phyloP scores from a whole-genome alignment of 371 early-diverging fungal genomes.

The Mucor circinelloides region DNA sequence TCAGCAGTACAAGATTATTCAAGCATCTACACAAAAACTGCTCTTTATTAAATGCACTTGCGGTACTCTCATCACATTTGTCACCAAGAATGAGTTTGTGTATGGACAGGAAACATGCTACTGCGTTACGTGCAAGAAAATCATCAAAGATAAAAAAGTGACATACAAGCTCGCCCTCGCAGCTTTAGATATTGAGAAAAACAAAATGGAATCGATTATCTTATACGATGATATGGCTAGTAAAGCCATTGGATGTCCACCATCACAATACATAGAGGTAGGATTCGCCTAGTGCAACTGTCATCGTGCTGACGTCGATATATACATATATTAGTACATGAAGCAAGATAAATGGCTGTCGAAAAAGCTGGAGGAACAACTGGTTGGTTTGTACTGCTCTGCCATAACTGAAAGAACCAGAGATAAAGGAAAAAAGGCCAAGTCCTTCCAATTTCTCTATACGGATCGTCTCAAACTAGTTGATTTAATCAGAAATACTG shows the following conservation, averaged over 20 bases:
- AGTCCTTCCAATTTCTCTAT: not conserved
- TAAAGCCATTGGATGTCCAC: conserved; percentile 5
- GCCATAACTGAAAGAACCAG: not conserved
- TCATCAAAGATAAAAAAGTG: not conserved
- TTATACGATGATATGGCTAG: conserved; percentile 5
- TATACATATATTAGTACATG: not conserved
- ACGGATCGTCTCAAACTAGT: not conserved
- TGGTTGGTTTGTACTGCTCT: not conserved
- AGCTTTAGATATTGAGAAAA: not conserved
- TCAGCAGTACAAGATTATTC: not conserved
- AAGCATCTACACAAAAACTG: not conserved
- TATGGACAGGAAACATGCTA: not conserved
- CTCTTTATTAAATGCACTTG: not conserved
- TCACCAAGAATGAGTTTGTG: not conserved
- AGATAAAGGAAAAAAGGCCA: not conserved
- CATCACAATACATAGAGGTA: conserved; percentile 9
- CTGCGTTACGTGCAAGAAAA: conserved; percentile 7
- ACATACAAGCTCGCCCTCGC: conserved; percentile 1
- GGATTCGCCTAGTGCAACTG: not conserved
- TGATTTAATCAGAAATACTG: not conserved
- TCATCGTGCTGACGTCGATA: not conserved
- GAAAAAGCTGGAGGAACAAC: not conserved
- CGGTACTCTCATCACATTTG: not conserved
- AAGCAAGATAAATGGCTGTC: not conserved
- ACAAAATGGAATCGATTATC: not conserved